A percentile compares a stretch with the other conserved stretches of the same genome.
Evolutionary conservation across 2,329 filamentous ascomycete genomes (phyloP).

Genomic region (Hymenoscyphus infarciens): DNA sequence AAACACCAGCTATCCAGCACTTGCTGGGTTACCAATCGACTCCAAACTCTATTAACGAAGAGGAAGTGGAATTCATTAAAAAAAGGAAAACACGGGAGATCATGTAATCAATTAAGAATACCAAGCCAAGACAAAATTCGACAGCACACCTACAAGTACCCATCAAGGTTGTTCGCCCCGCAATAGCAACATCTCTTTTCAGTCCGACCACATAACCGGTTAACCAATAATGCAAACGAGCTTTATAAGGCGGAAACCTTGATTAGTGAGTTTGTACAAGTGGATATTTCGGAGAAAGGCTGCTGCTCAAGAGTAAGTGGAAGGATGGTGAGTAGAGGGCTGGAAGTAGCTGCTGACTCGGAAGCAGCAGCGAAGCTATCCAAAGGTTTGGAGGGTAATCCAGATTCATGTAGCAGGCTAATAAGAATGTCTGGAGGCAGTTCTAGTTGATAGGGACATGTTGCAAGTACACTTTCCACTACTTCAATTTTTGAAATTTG

Average conservation of each 20-base stretch:
- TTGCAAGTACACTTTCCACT: neutral
- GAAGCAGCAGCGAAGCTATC: no score
- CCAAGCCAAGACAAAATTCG: neutral
- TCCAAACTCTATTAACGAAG: neutral
- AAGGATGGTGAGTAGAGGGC: no score
- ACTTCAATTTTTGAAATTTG: neutral
- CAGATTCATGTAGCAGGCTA: no score
- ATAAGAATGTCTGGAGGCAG: no score
- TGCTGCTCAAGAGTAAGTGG: no score
- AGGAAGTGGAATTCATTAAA: no score
- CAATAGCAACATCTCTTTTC: neutral
- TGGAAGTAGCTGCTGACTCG: no score
- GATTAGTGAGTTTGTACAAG: neutral
- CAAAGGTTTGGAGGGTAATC: no score
- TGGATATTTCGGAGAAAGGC: no score
- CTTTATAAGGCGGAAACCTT: neutral
- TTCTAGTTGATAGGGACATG: no score
- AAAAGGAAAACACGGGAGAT: neutral
- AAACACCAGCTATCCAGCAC: neutral
- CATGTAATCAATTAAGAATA: neutral
- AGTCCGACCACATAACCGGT: neutral
- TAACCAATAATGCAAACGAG: neutral
- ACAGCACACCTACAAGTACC: conserved; percentile 2
- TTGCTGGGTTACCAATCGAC: neutral
- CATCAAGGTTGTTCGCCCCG: neutral